A percentile compares a stretch with the other conserved stretches of the same genome.
Evolutionary conservation across 805 yeast genomes (phyloP).

Genomic region (Suhomyces xylopsoci): DNA sequence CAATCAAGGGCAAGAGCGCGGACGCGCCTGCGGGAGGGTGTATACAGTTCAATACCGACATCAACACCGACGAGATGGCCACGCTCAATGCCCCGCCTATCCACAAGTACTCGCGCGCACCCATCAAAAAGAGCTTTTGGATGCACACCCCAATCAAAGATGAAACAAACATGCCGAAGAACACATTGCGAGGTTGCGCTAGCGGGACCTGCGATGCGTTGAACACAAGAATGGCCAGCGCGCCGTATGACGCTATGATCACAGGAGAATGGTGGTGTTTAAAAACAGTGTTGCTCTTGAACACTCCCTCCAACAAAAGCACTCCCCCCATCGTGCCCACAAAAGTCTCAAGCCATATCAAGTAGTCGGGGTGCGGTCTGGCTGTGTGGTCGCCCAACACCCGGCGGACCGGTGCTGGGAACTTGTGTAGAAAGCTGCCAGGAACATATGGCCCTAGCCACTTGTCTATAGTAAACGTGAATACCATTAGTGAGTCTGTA

Average conservation of each 20-base stretch:
- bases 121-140: conserved; percentile 50
- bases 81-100: conserved; percentile 58
- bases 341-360: conserved; percentile 46
- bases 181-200: conserved; percentile 61
- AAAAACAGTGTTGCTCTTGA: conserved; percentile 39
- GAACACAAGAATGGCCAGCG: conserved; percentile 58
- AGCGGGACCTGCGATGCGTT: conserved; percentile 56
- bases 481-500: conserved; percentile 21
- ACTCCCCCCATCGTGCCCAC: conserved; percentile 48
- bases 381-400: conserved; percentile 40
- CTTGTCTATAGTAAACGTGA: conserved; percentile 38
- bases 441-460: conserved; percentile 21
- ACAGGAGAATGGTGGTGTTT: conserved; percentile 40
- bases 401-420: conserved; percentile 35
- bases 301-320: conserved; percentile 45
- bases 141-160: conserved; percentile 54
- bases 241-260: conserved; percentile 58
- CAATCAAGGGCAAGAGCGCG: conserved; percentile 55
- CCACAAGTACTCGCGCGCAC: conserved; percentile 50
- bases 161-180: conserved; percentile 54
- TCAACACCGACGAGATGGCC: conserved; percentile 49
- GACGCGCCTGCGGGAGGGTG: conserved; percentile 78
- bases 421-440: conserved; percentile 19
- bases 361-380: conserved; percentile 32
- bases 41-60: conserved; percentile 53